A percentile compares a stretch with the other conserved stretches of the same genome.
Conservation (phyloP, 1,284 basidiomycete species). For the Hymenochaete sp. region DNA sequence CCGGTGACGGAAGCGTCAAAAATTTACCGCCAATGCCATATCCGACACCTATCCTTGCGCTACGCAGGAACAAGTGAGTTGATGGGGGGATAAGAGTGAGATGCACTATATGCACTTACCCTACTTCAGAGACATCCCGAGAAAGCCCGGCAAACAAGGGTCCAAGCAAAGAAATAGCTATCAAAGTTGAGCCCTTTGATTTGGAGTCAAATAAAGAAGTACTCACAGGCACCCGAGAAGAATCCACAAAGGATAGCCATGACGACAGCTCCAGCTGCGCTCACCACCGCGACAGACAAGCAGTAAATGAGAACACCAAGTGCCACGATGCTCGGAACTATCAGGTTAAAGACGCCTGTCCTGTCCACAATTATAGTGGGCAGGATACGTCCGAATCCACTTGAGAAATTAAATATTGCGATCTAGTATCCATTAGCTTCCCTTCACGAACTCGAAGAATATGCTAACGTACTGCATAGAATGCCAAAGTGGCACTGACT, state of each 20-base stretch:
- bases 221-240: slow-evolving; percentile 40
- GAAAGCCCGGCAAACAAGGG: slow-evolving; percentile 10
- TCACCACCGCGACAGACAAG: slow-evolving; percentile 32
- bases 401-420: slow-evolving; percentile 32
- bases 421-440: slow-evolving; percentile 23
- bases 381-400: slow-evolving; percentile 33
- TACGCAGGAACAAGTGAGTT: neutral
- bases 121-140: slow-evolving; percentile 12
- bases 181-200: neutral
- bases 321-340: slow-evolving; percentile 30
- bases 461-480: slow-evolving; percentile 15
- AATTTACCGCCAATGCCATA: slow-evolving; percentile 9
- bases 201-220: neutral
- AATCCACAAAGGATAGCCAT: slow-evolving; percentile 43
- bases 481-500: slow-evolving; percentile 16
- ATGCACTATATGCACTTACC: slow-evolving; percentile 2
- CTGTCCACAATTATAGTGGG: slow-evolving; percentile 32
- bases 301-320: slow-evolving; percentile 32
- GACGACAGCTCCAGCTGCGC: slow-evolving; percentile 31
- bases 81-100: neutral
- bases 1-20: too few species aligned
- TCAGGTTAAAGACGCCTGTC: slow-evolving; percentile 32
- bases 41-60: slow-evolving; percentile 11
- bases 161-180: slow-evolving; percentile 11
- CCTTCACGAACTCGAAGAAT: neutral